phyloP scores from a whole-genome alignment of 2,329 filamentous ascomycete genomes.

The Tolypocladium sp. region DNA sequence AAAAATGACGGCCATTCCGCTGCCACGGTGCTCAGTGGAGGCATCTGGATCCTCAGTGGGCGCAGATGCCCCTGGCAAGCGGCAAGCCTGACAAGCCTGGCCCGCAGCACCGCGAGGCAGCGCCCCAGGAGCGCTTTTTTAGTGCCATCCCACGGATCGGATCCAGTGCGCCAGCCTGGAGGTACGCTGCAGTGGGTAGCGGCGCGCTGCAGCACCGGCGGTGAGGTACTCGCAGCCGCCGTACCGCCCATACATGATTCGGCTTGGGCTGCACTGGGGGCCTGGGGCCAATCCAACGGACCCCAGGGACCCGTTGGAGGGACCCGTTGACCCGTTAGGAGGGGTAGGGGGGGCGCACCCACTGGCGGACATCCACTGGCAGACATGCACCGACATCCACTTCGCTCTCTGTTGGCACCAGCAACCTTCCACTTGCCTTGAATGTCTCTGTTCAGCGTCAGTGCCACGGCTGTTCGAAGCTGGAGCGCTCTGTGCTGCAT shows the following conservation, averaged over 20 bases:
- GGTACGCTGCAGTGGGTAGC: neutral
- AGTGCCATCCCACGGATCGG: neutral
- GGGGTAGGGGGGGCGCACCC: neutral
- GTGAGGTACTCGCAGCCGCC: neutral
- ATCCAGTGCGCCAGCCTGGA: neutral
- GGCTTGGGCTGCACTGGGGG: neutral
- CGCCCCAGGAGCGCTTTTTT: neutral
- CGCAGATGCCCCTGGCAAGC: neutral
- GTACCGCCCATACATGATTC: neutral
- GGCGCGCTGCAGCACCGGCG: neutral
- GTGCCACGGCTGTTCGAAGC: neutral
- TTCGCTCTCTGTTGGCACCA: neutral
- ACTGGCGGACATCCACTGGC: neutral
- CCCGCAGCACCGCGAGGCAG: neutral
- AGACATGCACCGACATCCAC: neutral
- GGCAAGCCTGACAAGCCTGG: neutral
- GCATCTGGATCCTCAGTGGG: neutral
- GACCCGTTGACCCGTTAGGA: neutral
- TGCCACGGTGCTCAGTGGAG: neutral
- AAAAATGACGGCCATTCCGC: conserved; percentile 9
- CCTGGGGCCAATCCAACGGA: neutral
- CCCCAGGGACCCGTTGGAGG: neutral
- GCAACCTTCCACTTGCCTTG: neutral
- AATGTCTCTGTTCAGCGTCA: neutral
- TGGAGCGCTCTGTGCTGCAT: neutral